A percentile compares a stretch with the other conserved stretches of the same genome.
phyloP scores from a whole-genome alignment of 2,329 filamentous ascomycete species.

The Diaporthe citri region DNA sequence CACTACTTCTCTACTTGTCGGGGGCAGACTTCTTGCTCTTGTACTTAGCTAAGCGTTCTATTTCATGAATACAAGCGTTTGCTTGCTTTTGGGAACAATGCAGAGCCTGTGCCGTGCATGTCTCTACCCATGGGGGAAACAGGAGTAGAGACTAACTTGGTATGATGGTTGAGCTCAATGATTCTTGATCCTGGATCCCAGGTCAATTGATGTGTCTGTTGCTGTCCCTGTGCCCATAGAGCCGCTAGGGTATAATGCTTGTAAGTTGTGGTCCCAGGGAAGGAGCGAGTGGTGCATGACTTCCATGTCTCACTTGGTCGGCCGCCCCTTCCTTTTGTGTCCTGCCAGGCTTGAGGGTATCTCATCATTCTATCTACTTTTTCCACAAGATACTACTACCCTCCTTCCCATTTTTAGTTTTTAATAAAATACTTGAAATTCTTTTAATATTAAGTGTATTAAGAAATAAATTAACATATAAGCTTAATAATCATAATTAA shows the following conservation, averaged over 20 bases:
- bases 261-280: background rate
- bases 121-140: background rate
- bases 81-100: background rate
- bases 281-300: background rate
- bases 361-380: background rate
- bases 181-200: background rate
- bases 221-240: background rate
- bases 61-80: constrained; percentile 1
- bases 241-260: rapidly evolving
- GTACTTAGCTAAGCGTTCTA: constrained; percentile 10
- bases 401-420: background rate
- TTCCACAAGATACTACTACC: background rate
- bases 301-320: background rate
- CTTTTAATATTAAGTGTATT: background rate
- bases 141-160: too few relatives aligned
- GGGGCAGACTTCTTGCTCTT: background rate
- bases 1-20: background rate
- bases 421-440: background rate
- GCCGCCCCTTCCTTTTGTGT: background rate
- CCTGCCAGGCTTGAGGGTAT: too few relatives aligned
- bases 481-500: background rate
- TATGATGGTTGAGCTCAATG: background rate
- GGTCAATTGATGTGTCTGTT: background rate
- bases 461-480: background rate
- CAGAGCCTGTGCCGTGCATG: background rate